Conservation (phyloP, 441 rosid species). For the Eutrema salsugineum region DNA sequence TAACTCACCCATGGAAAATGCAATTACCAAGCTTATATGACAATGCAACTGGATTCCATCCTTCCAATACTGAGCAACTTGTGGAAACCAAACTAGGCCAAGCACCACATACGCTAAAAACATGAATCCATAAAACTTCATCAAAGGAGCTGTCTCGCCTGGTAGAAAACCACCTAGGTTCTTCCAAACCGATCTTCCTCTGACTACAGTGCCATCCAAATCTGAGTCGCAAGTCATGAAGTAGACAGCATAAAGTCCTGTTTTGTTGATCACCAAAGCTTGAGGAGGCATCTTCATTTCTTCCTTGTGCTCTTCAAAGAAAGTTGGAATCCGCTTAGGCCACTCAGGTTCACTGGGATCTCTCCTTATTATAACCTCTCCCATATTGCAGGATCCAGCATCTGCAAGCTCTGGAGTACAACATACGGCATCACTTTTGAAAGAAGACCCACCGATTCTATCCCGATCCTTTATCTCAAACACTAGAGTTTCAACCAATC, state of each 20-base stretch:
- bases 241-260: constrained; percentile 73
- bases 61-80: constrained; percentile 70
- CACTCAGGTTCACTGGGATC: constrained; percentile 20
- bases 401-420: constrained; percentile 48
- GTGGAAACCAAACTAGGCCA: constrained; percentile 69
- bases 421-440: constrained; percentile 50
- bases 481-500: constrained; percentile 68
- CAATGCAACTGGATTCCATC: constrained; percentile 67
- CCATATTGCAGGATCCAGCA: constrained; percentile 42
- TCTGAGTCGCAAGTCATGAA: constrained; percentile 69
- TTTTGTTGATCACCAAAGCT: constrained; percentile 44
- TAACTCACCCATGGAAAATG: constrained; percentile 75
- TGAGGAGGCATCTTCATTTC: constrained; percentile 46
- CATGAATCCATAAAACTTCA: constrained; percentile 62
- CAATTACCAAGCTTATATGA: constrained; percentile 77
- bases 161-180: constrained; percentile 76
- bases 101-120: constrained; percentile 71
- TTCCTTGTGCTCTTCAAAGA: constrained; percentile 41
- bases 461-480: constrained; percentile 66
- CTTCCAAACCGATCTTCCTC: constrained; percentile 82
- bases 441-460: constrained; percentile 57
- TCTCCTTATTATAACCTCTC: not conserved
- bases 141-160: constrained; percentile 79
- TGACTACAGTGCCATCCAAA: constrained; percentile 53
- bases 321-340: constrained; percentile 58